Percentiles rank a stretch among this genome's conserved stretches.
phyloP scores from a whole-genome alignment of 371 early-diverging fungal genomes.

The Fennellomyces sp. region DNA sequence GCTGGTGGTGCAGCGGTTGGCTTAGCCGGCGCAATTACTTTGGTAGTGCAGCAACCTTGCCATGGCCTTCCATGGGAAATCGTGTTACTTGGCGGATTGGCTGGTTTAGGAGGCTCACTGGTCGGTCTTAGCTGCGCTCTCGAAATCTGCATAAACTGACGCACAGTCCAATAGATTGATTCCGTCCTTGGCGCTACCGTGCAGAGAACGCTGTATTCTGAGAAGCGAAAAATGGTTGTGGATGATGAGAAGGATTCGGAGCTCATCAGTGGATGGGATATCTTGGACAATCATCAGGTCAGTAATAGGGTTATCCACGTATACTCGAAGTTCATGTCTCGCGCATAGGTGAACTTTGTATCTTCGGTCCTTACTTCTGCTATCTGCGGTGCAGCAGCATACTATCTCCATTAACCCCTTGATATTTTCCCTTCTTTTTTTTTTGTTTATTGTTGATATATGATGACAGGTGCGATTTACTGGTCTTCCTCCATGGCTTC shows the following conservation, averaged over 20 bases:
- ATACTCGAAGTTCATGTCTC: not conserved
- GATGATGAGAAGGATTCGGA: constrained; percentile 43
- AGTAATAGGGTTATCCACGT: constrained; percentile 1
- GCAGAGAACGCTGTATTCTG: constrained; percentile 69
- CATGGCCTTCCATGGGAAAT: constrained; percentile 39
- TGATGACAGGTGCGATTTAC: not conserved
- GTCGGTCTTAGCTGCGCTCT: constrained; percentile 28
- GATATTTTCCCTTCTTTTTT: not conserved
- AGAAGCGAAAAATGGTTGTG: constrained; percentile 60
- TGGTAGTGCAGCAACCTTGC: constrained; percentile 52
- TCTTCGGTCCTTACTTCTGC: constrained; percentile 21
- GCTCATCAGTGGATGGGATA: constrained; percentile 63
- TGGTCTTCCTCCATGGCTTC: constrained; percentile 32
- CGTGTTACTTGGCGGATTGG: constrained; percentile 53
- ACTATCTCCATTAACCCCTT: constrained; percentile 4
- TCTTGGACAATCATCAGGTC: constrained; percentile 84
- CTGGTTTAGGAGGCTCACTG: constrained; percentile 77
- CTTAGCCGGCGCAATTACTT: constrained; percentile 54
- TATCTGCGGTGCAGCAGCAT: constrained; percentile 21
- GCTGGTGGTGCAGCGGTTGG: constrained; percentile 82
- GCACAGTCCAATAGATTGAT: constrained; percentile 58
- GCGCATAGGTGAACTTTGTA: constrained; percentile 22
- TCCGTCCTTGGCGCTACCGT: constrained; percentile 87
- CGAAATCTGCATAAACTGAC: not conserved
- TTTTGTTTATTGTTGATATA: constrained; percentile 1